Evolutionary conservation across 1,284 basidiomycete genomes (phyloP).

Genomic region (Apiotrichum montevideense): DNA sequence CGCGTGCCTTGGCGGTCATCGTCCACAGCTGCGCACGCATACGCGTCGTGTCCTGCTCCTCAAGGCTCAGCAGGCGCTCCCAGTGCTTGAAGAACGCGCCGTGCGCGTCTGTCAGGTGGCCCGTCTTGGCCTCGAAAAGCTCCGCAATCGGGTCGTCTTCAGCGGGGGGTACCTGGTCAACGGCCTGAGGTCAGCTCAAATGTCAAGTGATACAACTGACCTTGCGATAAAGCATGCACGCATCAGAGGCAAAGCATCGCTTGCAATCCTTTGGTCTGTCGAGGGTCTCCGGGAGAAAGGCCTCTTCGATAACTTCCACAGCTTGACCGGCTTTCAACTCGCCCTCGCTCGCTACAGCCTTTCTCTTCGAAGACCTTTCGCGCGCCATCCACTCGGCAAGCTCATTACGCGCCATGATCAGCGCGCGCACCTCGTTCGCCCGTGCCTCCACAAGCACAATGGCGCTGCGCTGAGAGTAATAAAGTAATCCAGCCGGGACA

Average conservation of each 20-base stretch:
- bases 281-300: slow-evolving; percentile 78
- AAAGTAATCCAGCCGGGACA: slow-evolving; percentile 68
- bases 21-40: slow-evolving; percentile 93
- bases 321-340: not conserved
- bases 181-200: slow-evolving; percentile 51
- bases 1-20: slow-evolving; percentile 70
- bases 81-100: slow-evolving; percentile 79
- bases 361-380: not conserved
- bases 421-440: slow-evolving; percentile 74
- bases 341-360: slow-evolving; percentile 1
- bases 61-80: slow-evolving; percentile 79
- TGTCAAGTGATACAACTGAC: slow-evolving; percentile 46
- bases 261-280: slow-evolving; percentile 74
- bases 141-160: slow-evolving; percentile 63
- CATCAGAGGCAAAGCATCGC: slow-evolving; percentile 73
- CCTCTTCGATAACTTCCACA: slow-evolving; percentile 28
- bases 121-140: slow-evolving; percentile 70
- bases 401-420: slow-evolving; percentile 78
- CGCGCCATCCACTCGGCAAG: slow-evolving; percentile 65
- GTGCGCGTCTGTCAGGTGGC: slow-evolving; percentile 66
- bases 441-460: slow-evolving; percentile 73
- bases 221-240: slow-evolving; percentile 91
- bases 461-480: slow-evolving; percentile 86
- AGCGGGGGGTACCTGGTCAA: slow-evolving; percentile 58
- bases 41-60: slow-evolving; percentile 77